These are phyloP conservation scores for Populus ilicifolia DNA, from an alignment of 345 rosid species.

Conservation along the genomic window DNA sequence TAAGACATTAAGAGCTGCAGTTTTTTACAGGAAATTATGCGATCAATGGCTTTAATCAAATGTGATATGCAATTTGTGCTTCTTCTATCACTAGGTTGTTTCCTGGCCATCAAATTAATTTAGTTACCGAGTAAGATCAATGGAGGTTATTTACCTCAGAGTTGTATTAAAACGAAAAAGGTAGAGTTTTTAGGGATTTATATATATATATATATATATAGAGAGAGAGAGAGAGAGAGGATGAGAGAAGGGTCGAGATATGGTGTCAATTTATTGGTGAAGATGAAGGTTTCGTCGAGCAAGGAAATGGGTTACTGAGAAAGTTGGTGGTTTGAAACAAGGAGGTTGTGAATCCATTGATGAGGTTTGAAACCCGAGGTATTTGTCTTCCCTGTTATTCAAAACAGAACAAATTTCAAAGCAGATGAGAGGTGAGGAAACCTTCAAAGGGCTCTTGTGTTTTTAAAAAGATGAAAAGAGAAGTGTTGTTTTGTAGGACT, in stretches of 20 bases:
- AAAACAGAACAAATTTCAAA: no score
- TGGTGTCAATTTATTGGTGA: constrained; percentile 6
- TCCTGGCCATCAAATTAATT: not conserved
- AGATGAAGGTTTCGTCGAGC: constrained; percentile 18
- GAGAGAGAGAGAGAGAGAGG: not conserved
- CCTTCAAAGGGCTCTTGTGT: no score
- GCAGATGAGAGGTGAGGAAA: no score
- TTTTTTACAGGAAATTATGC: constrained; percentile 60
- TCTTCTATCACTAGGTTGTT: constrained; percentile 11
- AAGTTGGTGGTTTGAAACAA: not conserved
- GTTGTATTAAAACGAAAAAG: constrained; percentile 3
- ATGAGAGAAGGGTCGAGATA: constrained; percentile 49
- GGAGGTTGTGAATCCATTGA: constrained; percentile 20
- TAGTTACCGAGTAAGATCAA: constrained; percentile 9
- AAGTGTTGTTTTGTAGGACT: no score
- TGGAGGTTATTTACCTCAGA: constrained; percentile 3
- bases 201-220: no score
- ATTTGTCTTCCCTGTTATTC: no score
- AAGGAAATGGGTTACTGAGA: not conserved
- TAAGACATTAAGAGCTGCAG: constrained; percentile 1
- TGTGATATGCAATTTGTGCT: constrained; percentile 79
- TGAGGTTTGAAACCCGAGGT: not conserved
- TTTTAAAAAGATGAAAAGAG: no score
- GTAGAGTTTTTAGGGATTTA: constrained; percentile 11
- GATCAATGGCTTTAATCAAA: constrained; percentile 87